Base-by-base conservation (phyloP, 2,329 filamentous ascomycete genomes). In the Aspergillus ochraceus region DNA sequence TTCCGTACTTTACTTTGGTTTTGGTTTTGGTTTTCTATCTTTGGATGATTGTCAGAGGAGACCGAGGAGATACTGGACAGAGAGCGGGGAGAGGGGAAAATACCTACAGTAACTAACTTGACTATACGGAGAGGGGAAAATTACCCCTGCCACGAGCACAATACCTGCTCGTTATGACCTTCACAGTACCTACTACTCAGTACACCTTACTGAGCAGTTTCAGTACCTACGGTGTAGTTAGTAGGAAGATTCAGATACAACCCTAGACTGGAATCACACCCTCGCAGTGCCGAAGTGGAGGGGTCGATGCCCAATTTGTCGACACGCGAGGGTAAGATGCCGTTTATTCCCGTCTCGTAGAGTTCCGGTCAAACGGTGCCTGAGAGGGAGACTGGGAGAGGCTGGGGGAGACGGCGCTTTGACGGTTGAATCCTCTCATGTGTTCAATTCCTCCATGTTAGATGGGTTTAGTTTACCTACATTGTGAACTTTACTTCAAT, bases 241-340 rank as follows among this genome's bases (percentile, higher is more conserved):
- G 17, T 46, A 46, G 30, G 3, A 32, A 12, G 30, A 14, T 36
- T 11, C 32, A 14, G 32, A 14, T 36, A 36, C 32, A 36, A 36
- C 32, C 32, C 42, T 46, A 19, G 17, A 17, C n/a, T 46, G 10
- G 42, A n/a, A 46, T 46, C 17, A 20, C 10, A 20, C 20, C n/a
- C 24, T 54, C 26, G 26, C 56, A 36, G 32, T 52, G 49, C 58
- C 54, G 57, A 57, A 58, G 58, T 57, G 59, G 64, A 62, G 64
- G 61, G 59, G 64, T 64, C 59, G 63, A 62, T 66, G 63, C 64
- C 64, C 61, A 65, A 66, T 61, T 64, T 39, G 53, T 29, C 49
- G 46, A 59, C 60, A 62, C 62, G 59, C 63, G 59, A 65, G 61
- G 61, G 39, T 58, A 49, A 49, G 50, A 54, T 61, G 63, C 63